Conservation (phyloP, 139 green algal species). For the Tetradesmus lagerheimii region DNA sequence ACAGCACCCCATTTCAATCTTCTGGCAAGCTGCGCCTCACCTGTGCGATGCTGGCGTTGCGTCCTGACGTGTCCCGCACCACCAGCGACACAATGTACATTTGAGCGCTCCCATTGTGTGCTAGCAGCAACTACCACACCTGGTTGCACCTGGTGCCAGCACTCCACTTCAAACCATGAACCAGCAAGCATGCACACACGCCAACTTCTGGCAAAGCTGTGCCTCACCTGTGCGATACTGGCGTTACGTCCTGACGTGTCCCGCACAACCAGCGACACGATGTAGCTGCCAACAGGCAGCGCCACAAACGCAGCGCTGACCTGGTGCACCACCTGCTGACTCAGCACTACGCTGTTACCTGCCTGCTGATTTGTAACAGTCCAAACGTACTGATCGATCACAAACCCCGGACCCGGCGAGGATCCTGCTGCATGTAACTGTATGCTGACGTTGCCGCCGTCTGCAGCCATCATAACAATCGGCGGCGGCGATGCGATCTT, state of each 20-base stretch:
- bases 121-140: no score
- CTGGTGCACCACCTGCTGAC: conserved; percentile 18
- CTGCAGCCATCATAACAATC: not conserved
- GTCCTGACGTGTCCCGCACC: conserved; percentile 7
- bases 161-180: not conserved
- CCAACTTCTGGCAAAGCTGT: no score
- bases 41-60: conserved; percentile 24
- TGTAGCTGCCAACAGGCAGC: conserved; percentile 40
- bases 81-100: conserved; percentile 39
- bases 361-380: conserved; percentile 25
- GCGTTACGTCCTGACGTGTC: conserved; percentile 29
- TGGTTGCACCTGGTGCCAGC: no score
- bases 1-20: not conserved
- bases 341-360: not conserved
- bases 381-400: conserved; percentile 14
- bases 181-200: no score
- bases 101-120: no score
- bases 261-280: conserved; percentile 5
- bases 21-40: not conserved
- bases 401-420: not conserved
- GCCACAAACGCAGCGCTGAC: conserved; percentile 5
- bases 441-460: conserved; percentile 2
- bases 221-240: conserved; percentile 22
- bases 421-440: conserved; percentile 27
- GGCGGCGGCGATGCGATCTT: conserved; percentile 5